A percentile compares a stretch with the other conserved stretches of the same genome.
Evolutionary conservation across 345 rosid genomes (phyloP).

Genomic region (Capsella bursapastoris): DNA sequence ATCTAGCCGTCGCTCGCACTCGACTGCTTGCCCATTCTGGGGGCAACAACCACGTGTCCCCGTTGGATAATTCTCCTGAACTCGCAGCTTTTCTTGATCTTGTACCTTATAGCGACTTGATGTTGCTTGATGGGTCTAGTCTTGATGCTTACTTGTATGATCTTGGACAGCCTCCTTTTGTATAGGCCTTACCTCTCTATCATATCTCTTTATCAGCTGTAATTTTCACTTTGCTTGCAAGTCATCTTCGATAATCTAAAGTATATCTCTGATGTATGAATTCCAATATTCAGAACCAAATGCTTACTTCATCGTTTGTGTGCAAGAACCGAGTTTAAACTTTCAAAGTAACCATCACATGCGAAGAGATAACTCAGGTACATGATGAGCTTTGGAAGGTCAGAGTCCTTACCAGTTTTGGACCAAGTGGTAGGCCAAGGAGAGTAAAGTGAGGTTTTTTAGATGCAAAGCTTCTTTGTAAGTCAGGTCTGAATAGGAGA

Average conservation of each 20-base stretch:
- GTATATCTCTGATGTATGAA: constrained; percentile 28
- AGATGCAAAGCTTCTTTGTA: constrained; percentile 29
- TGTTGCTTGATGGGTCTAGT: constrained; percentile 52
- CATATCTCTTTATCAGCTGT: constrained; percentile 21
- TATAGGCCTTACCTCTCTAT: constrained; percentile 32
- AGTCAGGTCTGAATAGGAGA: constrained; percentile 37
- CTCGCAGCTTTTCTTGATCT: constrained; percentile 45
- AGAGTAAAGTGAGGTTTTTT: constrained; percentile 30
- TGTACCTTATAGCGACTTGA: constrained; percentile 52
- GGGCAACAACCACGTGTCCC: constrained; percentile 40
- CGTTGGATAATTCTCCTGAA: constrained; percentile 31
- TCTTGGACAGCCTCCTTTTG: constrained; percentile 47
- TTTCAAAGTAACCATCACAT: constrained; percentile 16
- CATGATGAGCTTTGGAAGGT: constrained; percentile 36
- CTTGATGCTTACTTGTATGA: constrained; percentile 46
- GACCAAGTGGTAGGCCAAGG: constrained; percentile 42
- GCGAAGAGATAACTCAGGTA: constrained; percentile 25
- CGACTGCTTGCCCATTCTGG: constrained; percentile 60
- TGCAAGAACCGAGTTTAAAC: neutral
- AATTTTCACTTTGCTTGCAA: constrained; percentile 28
- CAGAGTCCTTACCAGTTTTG: constrained; percentile 36
- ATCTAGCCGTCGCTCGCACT: constrained; percentile 75
- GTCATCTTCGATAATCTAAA: constrained; percentile 8
- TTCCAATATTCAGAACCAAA: constrained; percentile 26
- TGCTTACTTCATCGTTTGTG: constrained; percentile 28